Percentiles rank a stretch among this genome's conserved stretches.
phyloP scores from a whole-genome alignment of 805 yeast genomes.

The Pichia manshurica region DNA sequence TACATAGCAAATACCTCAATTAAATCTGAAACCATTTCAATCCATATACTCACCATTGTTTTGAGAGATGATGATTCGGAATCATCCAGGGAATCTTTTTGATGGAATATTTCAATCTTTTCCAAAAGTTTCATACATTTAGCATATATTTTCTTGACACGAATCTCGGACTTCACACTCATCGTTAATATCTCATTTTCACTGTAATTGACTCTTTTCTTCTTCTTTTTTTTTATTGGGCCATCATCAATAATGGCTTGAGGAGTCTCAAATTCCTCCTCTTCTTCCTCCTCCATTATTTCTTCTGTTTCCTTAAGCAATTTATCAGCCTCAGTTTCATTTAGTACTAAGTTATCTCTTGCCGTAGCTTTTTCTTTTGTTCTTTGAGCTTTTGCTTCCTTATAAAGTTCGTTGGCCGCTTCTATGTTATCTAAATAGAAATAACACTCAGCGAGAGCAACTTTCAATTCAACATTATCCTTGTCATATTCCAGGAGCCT shows the following conservation, averaged over 20 bases:
- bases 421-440: constrained; percentile 59
- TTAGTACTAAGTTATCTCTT: constrained; percentile 18
- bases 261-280: constrained; percentile 19
- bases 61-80: constrained; percentile 28
- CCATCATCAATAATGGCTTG: constrained; percentile 31
- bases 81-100: constrained; percentile 21
- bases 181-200: constrained; percentile 26
- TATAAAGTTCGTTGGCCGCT: constrained; percentile 48
- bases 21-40: constrained; percentile 73
- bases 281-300: constrained; percentile 11
- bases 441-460: constrained; percentile 77
- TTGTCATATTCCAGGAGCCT: constrained; percentile 52
- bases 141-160: constrained; percentile 41
- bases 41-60: constrained; percentile 66
- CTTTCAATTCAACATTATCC: constrained; percentile 61
- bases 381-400: constrained; percentile 47
- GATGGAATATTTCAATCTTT: constrained; percentile 30
- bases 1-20: constrained; percentile 78
- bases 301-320: background rate
- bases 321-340: constrained; percentile 11
- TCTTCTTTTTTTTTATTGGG: constrained; percentile 24
- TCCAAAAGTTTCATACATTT: constrained; percentile 46
- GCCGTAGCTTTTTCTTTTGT: constrained; percentile 26
- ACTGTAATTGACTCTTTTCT: constrained; percentile 19
- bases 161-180: constrained; percentile 28